phyloP scores from a whole-genome alignment of 2,329 filamentous ascomycete genomes.

The Cytospora leucostoma region DNA sequence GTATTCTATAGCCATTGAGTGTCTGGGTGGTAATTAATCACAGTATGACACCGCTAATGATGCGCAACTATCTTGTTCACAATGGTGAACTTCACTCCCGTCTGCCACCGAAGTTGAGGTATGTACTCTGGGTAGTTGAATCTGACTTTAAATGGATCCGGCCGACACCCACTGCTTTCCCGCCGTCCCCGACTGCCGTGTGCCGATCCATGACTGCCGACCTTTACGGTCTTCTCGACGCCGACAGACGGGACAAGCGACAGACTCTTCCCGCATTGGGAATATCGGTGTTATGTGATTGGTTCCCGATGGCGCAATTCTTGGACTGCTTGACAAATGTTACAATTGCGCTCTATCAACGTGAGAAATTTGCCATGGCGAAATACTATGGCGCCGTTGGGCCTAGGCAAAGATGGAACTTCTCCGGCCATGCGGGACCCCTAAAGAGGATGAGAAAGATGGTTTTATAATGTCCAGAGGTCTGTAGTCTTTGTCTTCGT shows the following conservation, averaged over 20 bases:
- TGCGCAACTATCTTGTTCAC: too few species aligned
- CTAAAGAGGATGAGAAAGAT: not conserved
- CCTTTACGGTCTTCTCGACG: constrained; percentile 17
- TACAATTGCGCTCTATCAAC: constrained; percentile 6
- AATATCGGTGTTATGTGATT: constrained; percentile 18
- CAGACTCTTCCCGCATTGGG: constrained; percentile 22
- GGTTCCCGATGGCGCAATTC: constrained; percentile 28
- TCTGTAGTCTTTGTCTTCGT: not conserved
- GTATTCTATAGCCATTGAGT: too few species aligned
- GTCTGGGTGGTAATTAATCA: too few species aligned
- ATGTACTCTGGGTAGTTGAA: too few species aligned
- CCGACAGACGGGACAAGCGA: constrained; percentile 21
- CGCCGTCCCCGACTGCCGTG: constrained; percentile 19
- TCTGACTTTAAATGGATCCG: not conserved
- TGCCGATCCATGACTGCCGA: constrained; percentile 11
- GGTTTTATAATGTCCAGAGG: not conserved
- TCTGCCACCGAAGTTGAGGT: too few species aligned
- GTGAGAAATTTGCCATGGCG: constrained; percentile 23
- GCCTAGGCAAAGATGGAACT: constrained; percentile 12
- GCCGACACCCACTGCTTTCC: constrained; percentile 19
- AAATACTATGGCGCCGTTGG: constrained; percentile 12
- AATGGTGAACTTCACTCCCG: too few species aligned
- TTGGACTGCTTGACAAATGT: constrained; percentile 17
- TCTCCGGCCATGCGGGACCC: constrained; percentile 22
- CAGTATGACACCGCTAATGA: too few species aligned